phyloP scores from a whole-genome alignment of 768 basidiomycete species.

The Tulasnella sp. region DNA sequence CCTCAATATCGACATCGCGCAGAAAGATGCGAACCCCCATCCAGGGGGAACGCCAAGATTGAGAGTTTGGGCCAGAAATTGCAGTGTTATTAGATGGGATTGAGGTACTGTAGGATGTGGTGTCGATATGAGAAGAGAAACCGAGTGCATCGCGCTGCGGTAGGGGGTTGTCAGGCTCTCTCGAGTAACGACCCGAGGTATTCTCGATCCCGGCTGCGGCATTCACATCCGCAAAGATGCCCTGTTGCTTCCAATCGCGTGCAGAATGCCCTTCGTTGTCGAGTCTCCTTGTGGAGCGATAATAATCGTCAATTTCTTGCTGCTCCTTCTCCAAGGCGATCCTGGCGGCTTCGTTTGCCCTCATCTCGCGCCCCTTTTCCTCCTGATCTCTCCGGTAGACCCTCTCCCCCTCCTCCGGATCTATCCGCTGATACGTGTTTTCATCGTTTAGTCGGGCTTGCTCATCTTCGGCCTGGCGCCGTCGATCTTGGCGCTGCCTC shows the following conservation, averaged over 20 bases:
- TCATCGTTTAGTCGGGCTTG: constrained; percentile 34
- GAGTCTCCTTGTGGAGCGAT: neutral
- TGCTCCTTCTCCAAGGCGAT: constrained; percentile 8
- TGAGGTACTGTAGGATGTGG: no score
- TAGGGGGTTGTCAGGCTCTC: neutral
- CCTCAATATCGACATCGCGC: no score
- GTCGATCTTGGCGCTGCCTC: constrained; percentile 52
- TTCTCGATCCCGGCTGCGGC: constrained; percentile 16
- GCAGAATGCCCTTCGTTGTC: constrained; percentile 1
- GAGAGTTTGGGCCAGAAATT: no score
- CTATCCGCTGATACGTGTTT: constrained; percentile 12
- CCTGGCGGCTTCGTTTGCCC: neutral
- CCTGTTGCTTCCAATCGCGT: constrained; percentile 8
- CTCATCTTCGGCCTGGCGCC: constrained; percentile 56
- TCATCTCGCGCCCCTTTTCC: neutral
- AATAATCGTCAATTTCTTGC: constrained; percentile 18
- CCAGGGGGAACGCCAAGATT: no score
- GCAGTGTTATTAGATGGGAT: no score
- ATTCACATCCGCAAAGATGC: constrained; percentile 6
- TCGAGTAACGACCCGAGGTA: neutral
- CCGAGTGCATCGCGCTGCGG: constrained; percentile 28
- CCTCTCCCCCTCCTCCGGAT: constrained; percentile 25
- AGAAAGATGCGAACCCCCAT: no score
- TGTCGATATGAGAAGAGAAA: constrained; percentile 40
- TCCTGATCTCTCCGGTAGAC: constrained; percentile 19